These are phyloP conservation scores for Artomyces pyxidatus DNA, from an alignment of 768 basidiomycete genomes.

Conservation along the genomic window DNA sequence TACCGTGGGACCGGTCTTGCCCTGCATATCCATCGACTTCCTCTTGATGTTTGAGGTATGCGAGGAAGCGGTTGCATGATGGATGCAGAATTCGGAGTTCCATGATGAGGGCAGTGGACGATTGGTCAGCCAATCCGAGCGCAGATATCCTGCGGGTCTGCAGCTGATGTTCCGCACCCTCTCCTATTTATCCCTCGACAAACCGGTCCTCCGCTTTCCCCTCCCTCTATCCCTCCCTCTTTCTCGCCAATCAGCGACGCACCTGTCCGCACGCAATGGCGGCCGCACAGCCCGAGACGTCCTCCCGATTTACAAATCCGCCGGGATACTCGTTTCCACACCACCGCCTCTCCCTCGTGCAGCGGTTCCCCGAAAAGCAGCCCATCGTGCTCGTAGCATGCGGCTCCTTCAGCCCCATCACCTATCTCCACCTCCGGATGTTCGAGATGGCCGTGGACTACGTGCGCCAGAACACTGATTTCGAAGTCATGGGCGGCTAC, in stretches of 20 bases:
- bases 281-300: not conserved
- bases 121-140: no score
- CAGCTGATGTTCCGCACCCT: no score
- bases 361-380: constrained; percentile 58
- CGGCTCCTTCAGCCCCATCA: constrained; percentile 95
- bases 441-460: constrained; percentile 99
- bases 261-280: not conserved
- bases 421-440: constrained; percentile 97
- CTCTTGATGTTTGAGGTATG: no score
- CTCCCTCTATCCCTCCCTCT: not conserved
- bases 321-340: constrained; percentile 60
- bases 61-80: no score
- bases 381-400: constrained; percentile 96
- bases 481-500: constrained; percentile 93
- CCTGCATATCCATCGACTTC: no score
- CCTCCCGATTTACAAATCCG: constrained; percentile 49
- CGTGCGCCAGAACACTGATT: constrained; percentile 83
- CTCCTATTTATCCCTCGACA: not conserved
- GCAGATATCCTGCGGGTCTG: no score
- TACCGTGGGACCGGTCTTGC: no score
- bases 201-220: no score
- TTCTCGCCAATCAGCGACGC: no score
- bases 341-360: constrained; percentile 50
- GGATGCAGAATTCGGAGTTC: no score
- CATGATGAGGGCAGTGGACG: no score